Base-by-base conservation (phyloP, 2,329 filamentous ascomycete genomes). In the Microcyclospora tardicrescens region DNA sequence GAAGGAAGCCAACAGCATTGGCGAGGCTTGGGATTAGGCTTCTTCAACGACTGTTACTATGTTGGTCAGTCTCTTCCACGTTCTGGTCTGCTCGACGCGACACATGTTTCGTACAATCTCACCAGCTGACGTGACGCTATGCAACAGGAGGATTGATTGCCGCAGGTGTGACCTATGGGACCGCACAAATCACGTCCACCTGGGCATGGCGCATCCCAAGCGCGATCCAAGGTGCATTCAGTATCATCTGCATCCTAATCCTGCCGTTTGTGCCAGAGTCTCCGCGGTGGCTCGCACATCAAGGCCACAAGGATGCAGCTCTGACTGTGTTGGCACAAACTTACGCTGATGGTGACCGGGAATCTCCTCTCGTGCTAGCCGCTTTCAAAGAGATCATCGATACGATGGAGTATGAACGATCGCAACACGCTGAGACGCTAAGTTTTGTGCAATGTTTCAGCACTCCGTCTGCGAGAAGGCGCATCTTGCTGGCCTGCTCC, bases 121-220 rank as follows among this genome's bases (percentile, higher is more conserved):
- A 32, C 14, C 14, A 32, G 14, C 12, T 15, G 14, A n/a, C 12
- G 14, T 32, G 12, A n/a, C 4, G 14, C 10, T 10, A 32, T 10
- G 6, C 30, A 30, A 32, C 14, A 32, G 56, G 66, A 2, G 63
- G 61, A 0, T 52, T 72, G 3, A 61, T 71, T 28, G 66, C 67
- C 0, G 65, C 68, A 4, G 66, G 66, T 5, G 61, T 71, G 37
- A 71, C 66, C 2, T 40, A 60, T 9, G 63, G 64, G 1, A 66
- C 64, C 0, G 60, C 56, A 0, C 45, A 61, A 29, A 62, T 60
- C 60, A 49, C 62, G 28, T 62, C 60, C 12, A 67, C 62, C 6
- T 67, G 66, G 64, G 62, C 65, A 11, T 69, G 65, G 65, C 51
- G 65, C 33, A 52, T 60, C 5, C 66, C 66, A 2, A 66, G 64